Evolutionary conservation across 2,329 filamentous ascomycete species (phyloP).

Genomic region (Aspergillus awamori): DNA sequence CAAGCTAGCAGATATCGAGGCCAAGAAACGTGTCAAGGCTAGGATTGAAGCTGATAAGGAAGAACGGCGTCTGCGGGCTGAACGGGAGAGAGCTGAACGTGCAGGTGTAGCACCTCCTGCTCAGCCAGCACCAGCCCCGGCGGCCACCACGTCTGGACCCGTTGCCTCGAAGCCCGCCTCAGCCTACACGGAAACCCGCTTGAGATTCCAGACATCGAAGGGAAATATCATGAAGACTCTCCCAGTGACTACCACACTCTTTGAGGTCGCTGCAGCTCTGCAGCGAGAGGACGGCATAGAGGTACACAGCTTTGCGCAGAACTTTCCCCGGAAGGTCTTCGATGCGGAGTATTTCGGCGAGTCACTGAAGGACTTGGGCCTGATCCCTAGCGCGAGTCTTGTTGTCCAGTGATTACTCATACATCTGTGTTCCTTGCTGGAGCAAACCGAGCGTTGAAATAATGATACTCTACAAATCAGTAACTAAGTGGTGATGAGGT

Average conservation of each 20-base stretch:
- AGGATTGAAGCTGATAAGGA: constrained; percentile 96
- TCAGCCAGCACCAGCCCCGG: constrained; percentile 48
- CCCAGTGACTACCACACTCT: constrained; percentile 85
- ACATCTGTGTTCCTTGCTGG: not conserved
- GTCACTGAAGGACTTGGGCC: constrained; percentile 87
- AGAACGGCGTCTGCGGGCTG: constrained; percentile 80
- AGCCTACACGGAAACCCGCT: constrained; percentile 76
- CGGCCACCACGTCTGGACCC: constrained; percentile 51
- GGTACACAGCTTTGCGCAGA: constrained; percentile 79
- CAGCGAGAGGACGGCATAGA: constrained; percentile 69
- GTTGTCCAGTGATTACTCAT: constrained; percentile 61
- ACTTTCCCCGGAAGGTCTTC: constrained; percentile 84
- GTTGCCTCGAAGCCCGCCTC: constrained; percentile 64
- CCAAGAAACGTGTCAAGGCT: constrained; percentile 85
- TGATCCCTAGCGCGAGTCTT: constrained; percentile 88
- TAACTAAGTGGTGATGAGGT: not conserved
- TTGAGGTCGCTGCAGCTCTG: constrained; percentile 82
- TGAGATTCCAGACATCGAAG: constrained; percentile 75
- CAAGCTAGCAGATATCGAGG: constrained; percentile 81
- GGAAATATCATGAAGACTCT: constrained; percentile 86
- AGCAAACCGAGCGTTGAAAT: not conserved
- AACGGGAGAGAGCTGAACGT: constrained; percentile 81
- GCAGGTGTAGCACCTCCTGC: constrained; percentile 67
- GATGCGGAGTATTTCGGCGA: constrained; percentile 77
- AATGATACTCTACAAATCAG: not conserved